Base-by-base conservation (phyloP, 495 filamentous ascomycete species). In the Talaromyces ruber region DNA sequence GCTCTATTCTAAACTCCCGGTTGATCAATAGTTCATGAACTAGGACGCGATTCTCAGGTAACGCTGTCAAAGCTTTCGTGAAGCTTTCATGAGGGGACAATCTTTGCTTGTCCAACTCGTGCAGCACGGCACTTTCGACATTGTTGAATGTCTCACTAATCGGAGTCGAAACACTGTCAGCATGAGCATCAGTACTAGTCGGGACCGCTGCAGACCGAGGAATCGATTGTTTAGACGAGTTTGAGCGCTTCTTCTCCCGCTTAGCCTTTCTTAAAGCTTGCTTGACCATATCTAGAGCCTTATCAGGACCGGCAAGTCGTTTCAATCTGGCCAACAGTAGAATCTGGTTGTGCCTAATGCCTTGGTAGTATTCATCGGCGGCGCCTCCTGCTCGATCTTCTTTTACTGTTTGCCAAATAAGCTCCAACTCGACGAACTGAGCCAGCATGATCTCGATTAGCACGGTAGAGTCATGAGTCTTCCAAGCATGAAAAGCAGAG, bases 371-470 rank as follows among this genome's bases (percentile, higher is more conserved):
- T 56, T 97, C 92, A 47, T 87, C 86, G 39, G 93, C 85, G 26
- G 96, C 94, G 24, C 86, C 86, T n/a, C 87, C 90, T 43, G 89
- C 87, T 21, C 82, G 87, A 64, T 93, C 90, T 70, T 95, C 86
- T 66, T 98, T 98, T 69, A 98, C 93, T 8, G 90, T 93, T 69
- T 96, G 92, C 87, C 92, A 96, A 32, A 98, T 98, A 25, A 92
- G 85, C 70, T 98, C 94, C 18, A 98, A 78, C 71, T 96, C 93
- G 30, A 96, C 88, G 71, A 97, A 98, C 70, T 96, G 92, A 52
- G 92, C 87, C 25, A 98, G 80, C 94, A 98, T 98, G 58, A 93
- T 91, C 64, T 95, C 90, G 61, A 98, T 88, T 32, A 98, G 74
- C 4, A 91, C 88, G 52, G 85, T 88, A 1, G 93, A 94, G 71